Conservation (phyloP, 345 rosid genomes). For the Aquilaria yunnanensis region DNA sequence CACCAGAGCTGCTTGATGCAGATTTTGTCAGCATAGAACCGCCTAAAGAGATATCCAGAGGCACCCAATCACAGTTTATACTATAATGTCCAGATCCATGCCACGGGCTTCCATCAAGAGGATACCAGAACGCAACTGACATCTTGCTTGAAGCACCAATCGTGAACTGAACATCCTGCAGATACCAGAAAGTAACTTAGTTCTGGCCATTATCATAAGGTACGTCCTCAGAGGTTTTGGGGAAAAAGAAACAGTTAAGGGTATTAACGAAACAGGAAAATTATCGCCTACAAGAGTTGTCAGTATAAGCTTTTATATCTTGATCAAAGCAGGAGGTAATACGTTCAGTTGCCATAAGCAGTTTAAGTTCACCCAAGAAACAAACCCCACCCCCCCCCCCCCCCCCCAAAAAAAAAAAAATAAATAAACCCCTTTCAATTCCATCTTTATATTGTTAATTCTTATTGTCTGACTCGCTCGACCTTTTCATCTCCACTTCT, state of each 20-base stretch:
- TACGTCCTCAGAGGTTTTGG: constrained; percentile 13
- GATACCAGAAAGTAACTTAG: constrained; percentile 3
- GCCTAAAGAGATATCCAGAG: constrained; percentile 51
- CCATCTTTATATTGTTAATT: no score
- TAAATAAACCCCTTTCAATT: no score
- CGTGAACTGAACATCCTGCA: constrained; percentile 90
- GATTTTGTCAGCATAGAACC: constrained; percentile 27
- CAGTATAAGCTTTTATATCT: not conserved
- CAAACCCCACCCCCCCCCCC: no score
- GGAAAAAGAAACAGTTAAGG: not conserved
- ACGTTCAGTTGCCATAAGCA: not conserved
- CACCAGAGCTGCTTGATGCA: constrained; percentile 30
- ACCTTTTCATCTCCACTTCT: no score
- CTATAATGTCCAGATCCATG: constrained; percentile 82
- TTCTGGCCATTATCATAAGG: constrained; percentile 14
- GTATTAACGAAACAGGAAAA: not conserved
- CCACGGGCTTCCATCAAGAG: constrained; percentile 73
- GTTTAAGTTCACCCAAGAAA: no score
- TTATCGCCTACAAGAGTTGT: not conserved
- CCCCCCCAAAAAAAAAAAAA: no score
- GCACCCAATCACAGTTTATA: constrained; percentile 79
- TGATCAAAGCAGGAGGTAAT: not conserved
- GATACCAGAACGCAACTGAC: constrained; percentile 95
- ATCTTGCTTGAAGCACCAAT: constrained; percentile 62
- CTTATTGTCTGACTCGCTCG: no score